Conservation (phyloP, 345 rosid species). For the Lepidium sativum region DNA sequence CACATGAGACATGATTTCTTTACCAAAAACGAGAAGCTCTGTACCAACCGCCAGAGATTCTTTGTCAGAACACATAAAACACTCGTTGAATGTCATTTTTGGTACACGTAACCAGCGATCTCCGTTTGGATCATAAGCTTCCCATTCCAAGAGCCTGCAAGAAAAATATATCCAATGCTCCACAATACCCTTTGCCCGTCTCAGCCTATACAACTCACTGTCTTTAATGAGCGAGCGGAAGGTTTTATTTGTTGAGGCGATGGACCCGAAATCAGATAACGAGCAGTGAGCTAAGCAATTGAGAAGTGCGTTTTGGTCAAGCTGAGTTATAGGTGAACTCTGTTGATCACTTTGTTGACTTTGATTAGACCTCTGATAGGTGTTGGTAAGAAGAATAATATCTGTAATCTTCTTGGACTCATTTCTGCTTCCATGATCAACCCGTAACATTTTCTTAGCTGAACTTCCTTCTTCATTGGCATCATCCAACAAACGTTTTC, state of each 20-base stretch:
- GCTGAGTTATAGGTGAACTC: slow-evolving; percentile 2
- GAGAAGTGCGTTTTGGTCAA: slow-evolving; percentile 19
- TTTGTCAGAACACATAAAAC: slow-evolving; percentile 45
- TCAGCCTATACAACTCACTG: slow-evolving; percentile 42
- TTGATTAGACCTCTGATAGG: slow-evolving; percentile 12
- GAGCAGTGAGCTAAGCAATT: slow-evolving; percentile 58
- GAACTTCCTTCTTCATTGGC: slow-evolving; percentile 3
- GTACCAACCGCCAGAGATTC: slow-evolving; percentile 60
- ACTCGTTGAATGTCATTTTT: slow-evolving; percentile 34
- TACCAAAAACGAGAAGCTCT: slow-evolving; percentile 57
- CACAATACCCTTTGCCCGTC: slow-evolving; percentile 35
- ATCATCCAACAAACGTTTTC: slow-evolving; percentile 31
- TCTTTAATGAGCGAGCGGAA: slow-evolving; percentile 35
- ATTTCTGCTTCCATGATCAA: slow-evolving; percentile 3
- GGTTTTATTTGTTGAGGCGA: slow-evolving; percentile 31
- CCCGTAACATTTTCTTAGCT: slow-evolving; percentile 13
- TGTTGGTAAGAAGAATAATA: slow-evolving; percentile 30
- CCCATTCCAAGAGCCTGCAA: slow-evolving; percentile 60
- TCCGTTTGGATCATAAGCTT: slow-evolving; percentile 59
- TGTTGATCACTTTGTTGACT: slow-evolving; percentile 15
- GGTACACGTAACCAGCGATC: slow-evolving; percentile 63
- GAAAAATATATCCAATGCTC: slow-evolving; percentile 88
- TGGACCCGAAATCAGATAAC: slow-evolving; percentile 43
- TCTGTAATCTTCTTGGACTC: not conserved
- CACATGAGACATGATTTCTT: slow-evolving; percentile 29